A percentile compares a stretch with the other conserved stretches of the same genome.
These are phyloP conservation scores for Coemansia pectinata DNA, from an alignment of 192 early-diverging fungal genomes.

Conservation along the genomic window DNA sequence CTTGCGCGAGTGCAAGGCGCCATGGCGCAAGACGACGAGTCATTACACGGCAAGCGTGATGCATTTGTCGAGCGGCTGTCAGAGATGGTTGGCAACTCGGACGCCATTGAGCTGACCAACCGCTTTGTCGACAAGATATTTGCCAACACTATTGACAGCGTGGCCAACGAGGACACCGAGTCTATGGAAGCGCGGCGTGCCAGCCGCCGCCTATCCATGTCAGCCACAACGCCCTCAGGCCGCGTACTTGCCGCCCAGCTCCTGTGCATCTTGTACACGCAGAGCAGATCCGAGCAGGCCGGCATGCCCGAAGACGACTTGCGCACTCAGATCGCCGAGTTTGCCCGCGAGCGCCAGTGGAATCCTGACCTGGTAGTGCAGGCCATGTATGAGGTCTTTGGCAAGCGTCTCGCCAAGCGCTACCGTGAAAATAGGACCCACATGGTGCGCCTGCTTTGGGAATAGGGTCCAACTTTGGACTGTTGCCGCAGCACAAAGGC, in stretches of 20 bases:
- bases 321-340: slow-evolving; percentile 39
- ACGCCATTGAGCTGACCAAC: slow-evolving; percentile 42
- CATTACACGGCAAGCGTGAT: slow-evolving; percentile 16
- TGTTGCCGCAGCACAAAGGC: not conserved
- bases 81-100: slow-evolving; percentile 43
- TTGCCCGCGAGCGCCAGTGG: slow-evolving; percentile 51
- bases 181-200: slow-evolving; percentile 40
- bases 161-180: slow-evolving; percentile 52
- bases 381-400: slow-evolving; percentile 54
- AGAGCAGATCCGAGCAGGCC: slow-evolving; percentile 16
- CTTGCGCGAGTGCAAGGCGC: slow-evolving; percentile 4
- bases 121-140: slow-evolving; percentile 47
- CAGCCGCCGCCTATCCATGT: slow-evolving; percentile 47
- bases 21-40: not conserved
- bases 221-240: slow-evolving; percentile 31
- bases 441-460: slow-evolving; percentile 49
- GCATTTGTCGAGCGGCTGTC: slow-evolving; percentile 21
- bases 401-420: slow-evolving; percentile 48
- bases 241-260: slow-evolving; percentile 51
- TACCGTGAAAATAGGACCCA: slow-evolving; percentile 47
- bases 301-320: slow-evolving; percentile 49
- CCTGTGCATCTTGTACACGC: slow-evolving; percentile 47
- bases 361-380: slow-evolving; percentile 52
- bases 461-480: slow-evolving; percentile 8
- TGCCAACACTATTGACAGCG: slow-evolving; percentile 47